phyloP scores from a whole-genome alignment of 306 rosid genomes.

The Cicer judaicum region DNA sequence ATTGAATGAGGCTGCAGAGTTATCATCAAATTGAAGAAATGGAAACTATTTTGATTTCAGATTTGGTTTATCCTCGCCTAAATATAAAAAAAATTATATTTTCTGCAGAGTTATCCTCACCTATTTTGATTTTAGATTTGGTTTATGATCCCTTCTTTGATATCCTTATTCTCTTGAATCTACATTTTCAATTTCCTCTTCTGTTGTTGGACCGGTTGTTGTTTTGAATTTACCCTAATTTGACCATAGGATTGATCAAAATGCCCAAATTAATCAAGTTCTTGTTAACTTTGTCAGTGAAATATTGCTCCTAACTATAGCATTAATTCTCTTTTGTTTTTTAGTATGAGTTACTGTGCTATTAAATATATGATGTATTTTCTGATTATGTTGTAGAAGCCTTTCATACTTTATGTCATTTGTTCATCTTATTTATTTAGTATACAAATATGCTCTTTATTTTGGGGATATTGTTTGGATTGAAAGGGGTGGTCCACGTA shows the following conservation, averaged over 20 bases:
- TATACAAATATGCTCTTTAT: not conserved
- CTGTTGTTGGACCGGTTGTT: not conserved
- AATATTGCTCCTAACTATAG: not conserved
- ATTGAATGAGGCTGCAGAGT: constrained; percentile 89
- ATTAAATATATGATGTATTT: not conserved
- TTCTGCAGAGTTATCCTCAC: too few relatives aligned
- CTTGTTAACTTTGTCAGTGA: not conserved
- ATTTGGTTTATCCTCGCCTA: too few relatives aligned
- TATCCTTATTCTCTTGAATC: too few relatives aligned
- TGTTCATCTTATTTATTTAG: not conserved
- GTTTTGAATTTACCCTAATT: not conserved
- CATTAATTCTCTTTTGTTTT: not conserved
- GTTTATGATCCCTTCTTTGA: too few relatives aligned
- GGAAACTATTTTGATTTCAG: too few relatives aligned
- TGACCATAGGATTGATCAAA: not conserved
- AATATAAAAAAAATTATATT: too few relatives aligned
- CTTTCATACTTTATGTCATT: not conserved
- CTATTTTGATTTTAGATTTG: too few relatives aligned
- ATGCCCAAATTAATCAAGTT: not conserved
- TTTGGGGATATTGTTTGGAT: constrained; percentile 50
- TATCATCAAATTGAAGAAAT: constrained; percentile 60
- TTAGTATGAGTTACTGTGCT: not conserved
- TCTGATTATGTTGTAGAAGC: not conserved
- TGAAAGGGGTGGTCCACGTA: constrained; percentile 43
- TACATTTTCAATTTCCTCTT: too few relatives aligned